A percentile compares a stretch with the other conserved stretches of the same genome.
Evolutionary conservation across 2,329 filamentous ascomycete genomes (phyloP).

Genomic region (Dendryphion nanum): DNA sequence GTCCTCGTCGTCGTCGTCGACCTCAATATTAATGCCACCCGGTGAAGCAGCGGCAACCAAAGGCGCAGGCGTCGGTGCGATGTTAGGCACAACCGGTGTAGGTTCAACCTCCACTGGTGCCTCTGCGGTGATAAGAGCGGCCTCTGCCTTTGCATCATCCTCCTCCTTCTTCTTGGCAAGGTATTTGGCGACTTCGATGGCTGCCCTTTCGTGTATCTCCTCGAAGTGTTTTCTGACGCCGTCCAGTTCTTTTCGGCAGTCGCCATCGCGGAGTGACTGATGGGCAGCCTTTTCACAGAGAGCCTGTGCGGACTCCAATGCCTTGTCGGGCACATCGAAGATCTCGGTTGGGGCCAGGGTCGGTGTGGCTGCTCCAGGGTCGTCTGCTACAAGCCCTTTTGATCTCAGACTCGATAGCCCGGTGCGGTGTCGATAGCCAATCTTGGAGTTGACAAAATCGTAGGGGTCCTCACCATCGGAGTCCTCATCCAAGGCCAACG

Average conservation of each 20-base stretch:
- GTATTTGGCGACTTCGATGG: slow-evolving; percentile 35
- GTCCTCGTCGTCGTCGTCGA: slow-evolving; percentile 37
- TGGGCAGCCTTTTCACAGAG: slow-evolving; percentile 86
- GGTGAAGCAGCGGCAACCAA: neutral
- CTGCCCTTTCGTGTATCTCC: slow-evolving; percentile 62
- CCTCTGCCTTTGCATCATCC: slow-evolving; percentile 14
- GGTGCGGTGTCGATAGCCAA: slow-evolving; percentile 35
- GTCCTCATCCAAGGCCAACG: slow-evolving; percentile 31
- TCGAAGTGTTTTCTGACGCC: slow-evolving; percentile 66
- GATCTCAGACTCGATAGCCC: slow-evolving; percentile 31
- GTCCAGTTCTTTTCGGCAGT: slow-evolving; percentile 74
- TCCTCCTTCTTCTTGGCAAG: slow-evolving; percentile 16
- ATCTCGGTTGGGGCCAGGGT: slow-evolving; percentile 20
- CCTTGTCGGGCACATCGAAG: slow-evolving; percentile 70
- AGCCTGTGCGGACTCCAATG: slow-evolving; percentile 74
- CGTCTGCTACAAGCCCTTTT: slow-evolving; percentile 13
- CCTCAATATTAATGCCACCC: slow-evolving; percentile 28
- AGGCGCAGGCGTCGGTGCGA: slow-evolving; percentile 4
- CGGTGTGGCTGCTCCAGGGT: slow-evolving; percentile 4
- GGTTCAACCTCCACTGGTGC: slow-evolving; percentile 4
- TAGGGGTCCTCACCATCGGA: slow-evolving; percentile 20
- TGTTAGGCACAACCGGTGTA: slow-evolving; percentile 9
- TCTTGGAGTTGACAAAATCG: slow-evolving; percentile 29
- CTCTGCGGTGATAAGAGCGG: slow-evolving; percentile 11
- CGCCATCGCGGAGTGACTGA: slow-evolving; percentile 82